Evolutionary conservation across 306 rosid species (phyloP).

Genomic region (Ormosia emarginata): DNA sequence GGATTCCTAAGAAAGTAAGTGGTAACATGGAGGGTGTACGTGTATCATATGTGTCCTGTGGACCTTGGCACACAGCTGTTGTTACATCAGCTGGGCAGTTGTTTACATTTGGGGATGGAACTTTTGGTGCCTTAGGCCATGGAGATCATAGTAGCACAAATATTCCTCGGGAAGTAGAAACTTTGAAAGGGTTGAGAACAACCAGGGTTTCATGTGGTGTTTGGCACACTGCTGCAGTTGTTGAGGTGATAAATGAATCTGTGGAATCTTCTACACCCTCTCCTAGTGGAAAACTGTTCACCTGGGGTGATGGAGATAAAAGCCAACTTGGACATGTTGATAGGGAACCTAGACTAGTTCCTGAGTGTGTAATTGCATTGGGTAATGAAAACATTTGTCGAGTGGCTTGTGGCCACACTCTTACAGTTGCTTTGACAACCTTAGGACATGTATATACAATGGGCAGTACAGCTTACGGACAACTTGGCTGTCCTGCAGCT

Average conservation of each 20-base stretch:
- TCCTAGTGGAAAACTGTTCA: slow-evolving; percentile 65
- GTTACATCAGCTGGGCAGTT: slow-evolving; percentile 83
- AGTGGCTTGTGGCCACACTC: slow-evolving; percentile 84
- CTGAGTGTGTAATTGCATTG: slow-evolving; percentile 64
- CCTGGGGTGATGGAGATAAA: slow-evolving; percentile 99
- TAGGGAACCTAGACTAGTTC: slow-evolving; percentile 61
- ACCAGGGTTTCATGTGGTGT: slow-evolving; percentile 87
- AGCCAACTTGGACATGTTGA: slow-evolving; percentile 81
- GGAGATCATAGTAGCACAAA: slow-evolving; percentile 65
- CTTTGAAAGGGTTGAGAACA: slow-evolving; percentile 69
- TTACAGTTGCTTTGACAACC: slow-evolving; percentile 78
- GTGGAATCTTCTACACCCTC: slow-evolving; percentile 46
- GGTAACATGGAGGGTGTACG: slow-evolving; percentile 73
- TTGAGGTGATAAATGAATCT: slow-evolving; percentile 52
- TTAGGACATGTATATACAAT: slow-evolving; percentile 80
- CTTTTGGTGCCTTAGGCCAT: slow-evolving; percentile 96
- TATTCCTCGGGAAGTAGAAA: slow-evolving; percentile 80
- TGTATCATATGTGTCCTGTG: slow-evolving; percentile 79
- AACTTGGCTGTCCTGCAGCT: slow-evolving; percentile 75
- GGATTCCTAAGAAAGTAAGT: slow-evolving; percentile 82
- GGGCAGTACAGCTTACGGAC: slow-evolving; percentile 86
- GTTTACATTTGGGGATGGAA: slow-evolving; percentile 98
- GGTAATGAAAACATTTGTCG: slow-evolving; percentile 59
- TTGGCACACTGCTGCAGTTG: slow-evolving; percentile 98
- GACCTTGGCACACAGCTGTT: slow-evolving; percentile 94